Evolutionary conservation across 768 basidiomycete genomes (phyloP), one percentile per base, ranked within the genome.

Genomic region (Tulasnella sp.): DNA sequence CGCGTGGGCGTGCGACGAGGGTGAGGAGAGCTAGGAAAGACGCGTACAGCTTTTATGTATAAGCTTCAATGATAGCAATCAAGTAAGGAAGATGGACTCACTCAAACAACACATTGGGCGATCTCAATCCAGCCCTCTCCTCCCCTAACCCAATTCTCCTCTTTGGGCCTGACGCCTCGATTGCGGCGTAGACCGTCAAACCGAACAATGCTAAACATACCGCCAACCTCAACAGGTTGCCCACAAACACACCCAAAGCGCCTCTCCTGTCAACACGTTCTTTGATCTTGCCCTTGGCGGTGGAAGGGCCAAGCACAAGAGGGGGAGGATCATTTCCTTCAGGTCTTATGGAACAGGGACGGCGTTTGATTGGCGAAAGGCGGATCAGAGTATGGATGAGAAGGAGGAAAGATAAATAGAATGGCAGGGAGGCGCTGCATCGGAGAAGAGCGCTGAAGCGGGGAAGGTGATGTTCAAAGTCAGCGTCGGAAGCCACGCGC

Each of bases 131-230:
- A 63, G 54, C 68, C 66, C 31, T 64, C 64, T n/a, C n/a, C n/a
- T 39, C 66, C 61, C 37, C 66, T 68, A 48, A 67, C 54, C n/a
- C 34, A 48, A 11, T 35, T n/a, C 15, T 49, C 59, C 1, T 63
- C 35, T 11, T n/a, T 14, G 68, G 65, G 46, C 72, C 65, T 34
- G 71, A 66, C 15, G 69, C 50, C 21, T 73, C 60, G 36, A 76
- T 63, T 19, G 74, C 70, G 2, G 73, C 72, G 49, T 77, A 67
- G 7, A 70, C 67, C 57, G 76, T 77, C 14, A 83, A 64, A 4
- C 68, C 74, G 23, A 83, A 68, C n/a, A 83, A 70, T 2, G 69
- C 66, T 25, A 75, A 66, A 48, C 74, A 72, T 27, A 72, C 72
- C 2, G 75, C 52, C 4, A 79, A 67, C 21, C 81, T 72, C 1